These are phyloP conservation scores for Fusarium setosum DNA, from an alignment of 2,329 filamentous ascomycete species.

Conservation along the genomic window DNA sequence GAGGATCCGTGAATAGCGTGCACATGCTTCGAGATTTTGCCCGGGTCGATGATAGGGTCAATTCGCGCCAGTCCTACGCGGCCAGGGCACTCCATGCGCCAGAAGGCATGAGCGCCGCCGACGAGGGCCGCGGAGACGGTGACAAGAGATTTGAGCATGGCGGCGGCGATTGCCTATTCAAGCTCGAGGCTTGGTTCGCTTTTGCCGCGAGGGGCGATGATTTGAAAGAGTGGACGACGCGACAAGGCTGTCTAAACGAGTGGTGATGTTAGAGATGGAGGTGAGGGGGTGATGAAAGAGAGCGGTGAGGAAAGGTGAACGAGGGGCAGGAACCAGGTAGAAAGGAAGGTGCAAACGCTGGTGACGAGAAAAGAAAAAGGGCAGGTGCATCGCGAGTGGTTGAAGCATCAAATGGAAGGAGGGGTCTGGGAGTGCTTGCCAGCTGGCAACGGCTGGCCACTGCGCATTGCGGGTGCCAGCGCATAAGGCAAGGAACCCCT, in stretches of 20 bases:
- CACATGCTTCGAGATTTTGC: slow-evolving; percentile 70
- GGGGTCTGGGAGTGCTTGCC: slow-evolving; percentile 5
- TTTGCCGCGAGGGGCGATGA: slow-evolving; percentile 12
- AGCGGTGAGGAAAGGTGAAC: background rate
- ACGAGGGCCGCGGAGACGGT: slow-evolving; percentile 49
- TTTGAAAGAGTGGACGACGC: slow-evolving; percentile 50
- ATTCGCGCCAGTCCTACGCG: slow-evolving; percentile 76
- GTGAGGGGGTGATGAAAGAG: slow-evolving; percentile 4
- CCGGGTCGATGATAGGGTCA: slow-evolving; percentile 79
- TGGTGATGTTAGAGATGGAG: slow-evolving; percentile 23
- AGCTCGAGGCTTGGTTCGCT: slow-evolving; percentile 31
- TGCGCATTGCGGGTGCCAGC: slow-evolving; percentile 22
- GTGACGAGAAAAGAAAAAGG: background rate
- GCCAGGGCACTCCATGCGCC: slow-evolving; percentile 87
- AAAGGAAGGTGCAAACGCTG: slow-evolving; percentile 15
- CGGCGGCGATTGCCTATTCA: slow-evolving; percentile 37
- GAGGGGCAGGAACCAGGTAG: background rate
- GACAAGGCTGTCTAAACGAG: slow-evolving; percentile 47
- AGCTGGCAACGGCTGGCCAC: slow-evolving; percentile 22
- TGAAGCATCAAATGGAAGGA: slow-evolving; percentile 28
- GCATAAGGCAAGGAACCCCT: background rate
- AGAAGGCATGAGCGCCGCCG: slow-evolving; percentile 74
- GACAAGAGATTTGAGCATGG: slow-evolving; percentile 50
- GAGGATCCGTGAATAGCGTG: slow-evolving; percentile 82
- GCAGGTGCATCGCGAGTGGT: slow-evolving; percentile 10